Evolutionary conservation across 495 filamentous ascomycete species (phyloP), one percentile per base, ranked within the genome.

Genomic region (Podospora sp.): DNA sequence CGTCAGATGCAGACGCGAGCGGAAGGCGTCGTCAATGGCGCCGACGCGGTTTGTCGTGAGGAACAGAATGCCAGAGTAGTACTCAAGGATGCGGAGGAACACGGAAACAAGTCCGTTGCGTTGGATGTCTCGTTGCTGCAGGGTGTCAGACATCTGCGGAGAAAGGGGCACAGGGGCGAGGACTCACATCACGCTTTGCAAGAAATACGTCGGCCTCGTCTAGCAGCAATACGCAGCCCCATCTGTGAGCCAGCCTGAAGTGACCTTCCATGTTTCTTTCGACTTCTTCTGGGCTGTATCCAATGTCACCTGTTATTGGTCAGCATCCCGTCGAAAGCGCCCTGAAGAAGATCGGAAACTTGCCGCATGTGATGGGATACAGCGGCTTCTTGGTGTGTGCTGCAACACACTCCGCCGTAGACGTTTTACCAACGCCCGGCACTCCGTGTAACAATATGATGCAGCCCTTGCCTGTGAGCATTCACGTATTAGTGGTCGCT

Each of bases 201-300:
- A 89, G 75, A 64, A 88, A 89, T 0, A 88, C 78, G 57, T 88
- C 86, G 0, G 82, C 84, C 73, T 89, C 85, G 63, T 88, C 86
- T 0, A 88, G 71, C 0, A 89, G 76, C 5, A 88, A 69, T 0
- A 89, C 79, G 35, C 77, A 82, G 3, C 76, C 76, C 84, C 85
- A 87, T 60, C 68, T 74, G 53, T 74, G 68, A 8, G 79, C 83
- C 0, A 84, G 67, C 6, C 68, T 60, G 22, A 85, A 80, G 14
- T 80, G 75, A 0, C 66, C 40, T 18, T 82, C 71, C 16, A 88
- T 75, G 18, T 80, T 76, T 8, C 66, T 67, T 65, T 84, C 82
- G 0, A 84, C 79, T 0, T 76, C 74, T 6, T 69, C 65, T 0
- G 81, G 66, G 7, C 22, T 22, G 53, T 67, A 68, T 7, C 65